These are phyloP conservation scores for Pyrrhoderma noxium DNA, from an alignment of 1,284 basidiomycete genomes.

Conservation along the genomic window DNA sequence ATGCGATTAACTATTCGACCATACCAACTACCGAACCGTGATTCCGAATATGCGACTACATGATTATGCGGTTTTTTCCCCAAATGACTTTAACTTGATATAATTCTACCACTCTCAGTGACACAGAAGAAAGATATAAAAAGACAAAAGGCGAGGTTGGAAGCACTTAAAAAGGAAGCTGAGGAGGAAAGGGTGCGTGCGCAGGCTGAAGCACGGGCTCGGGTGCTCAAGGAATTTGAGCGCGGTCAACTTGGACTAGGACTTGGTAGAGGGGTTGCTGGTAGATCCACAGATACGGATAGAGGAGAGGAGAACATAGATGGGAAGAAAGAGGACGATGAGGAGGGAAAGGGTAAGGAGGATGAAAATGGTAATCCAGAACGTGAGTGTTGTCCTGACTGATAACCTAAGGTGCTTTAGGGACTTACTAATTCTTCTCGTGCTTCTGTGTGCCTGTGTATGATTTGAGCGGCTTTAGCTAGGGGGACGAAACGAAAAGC, in stretches of 20 bases:
- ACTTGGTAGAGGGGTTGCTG: constrained; percentile 25
- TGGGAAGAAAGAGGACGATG: constrained; percentile 5
- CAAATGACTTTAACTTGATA: constrained; percentile 11
- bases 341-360: constrained; percentile 11
- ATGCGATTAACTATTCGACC: too few species aligned
- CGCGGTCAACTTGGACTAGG: constrained; percentile 65
- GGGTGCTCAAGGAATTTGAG: constrained; percentile 84
- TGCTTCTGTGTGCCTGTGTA: too few species aligned
- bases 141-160: constrained; percentile 70
- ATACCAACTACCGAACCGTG: too few species aligned
- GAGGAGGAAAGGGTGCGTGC: constrained; percentile 64
- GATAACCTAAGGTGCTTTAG: too few species aligned
- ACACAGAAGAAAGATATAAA: constrained; percentile 89
- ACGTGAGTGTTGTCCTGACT: constrained; percentile 25
- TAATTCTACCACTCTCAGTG: constrained; percentile 36
- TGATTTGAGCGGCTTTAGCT: too few species aligned
- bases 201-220: constrained; percentile 67
- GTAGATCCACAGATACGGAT: constrained; percentile 32
- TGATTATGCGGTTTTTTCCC: too few species aligned
- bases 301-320: constrained; percentile 20
- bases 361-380: constrained; percentile 24
- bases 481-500: constrained; percentile 69
- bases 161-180: constrained; percentile 65
- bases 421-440: neutral
- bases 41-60: too few species aligned